These are phyloP conservation scores for Casuarina cunninghamiana DNA, from an alignment of 306 rosid genomes.

Conservation along the genomic window DNA sequence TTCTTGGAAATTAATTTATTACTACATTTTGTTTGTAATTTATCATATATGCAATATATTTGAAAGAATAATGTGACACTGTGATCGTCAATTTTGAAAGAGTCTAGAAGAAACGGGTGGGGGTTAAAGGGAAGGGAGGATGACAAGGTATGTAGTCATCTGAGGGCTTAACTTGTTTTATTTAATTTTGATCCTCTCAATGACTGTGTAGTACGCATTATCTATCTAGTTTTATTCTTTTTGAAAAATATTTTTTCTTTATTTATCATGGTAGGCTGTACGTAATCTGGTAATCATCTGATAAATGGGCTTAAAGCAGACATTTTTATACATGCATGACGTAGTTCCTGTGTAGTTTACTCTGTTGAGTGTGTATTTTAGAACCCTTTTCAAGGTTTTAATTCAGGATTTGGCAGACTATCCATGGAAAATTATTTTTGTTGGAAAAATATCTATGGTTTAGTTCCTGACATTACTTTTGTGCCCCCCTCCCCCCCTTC, in stretches of 20 bases:
- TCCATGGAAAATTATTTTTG: neutral
- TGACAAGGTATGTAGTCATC: neutral
- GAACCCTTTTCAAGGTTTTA: neutral
- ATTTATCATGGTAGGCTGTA: neutral
- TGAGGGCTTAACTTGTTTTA: constrained; percentile 4
- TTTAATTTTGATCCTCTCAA: neutral
- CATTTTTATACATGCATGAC: neutral
- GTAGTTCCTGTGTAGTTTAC: neutral
- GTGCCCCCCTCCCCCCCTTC: neutral
- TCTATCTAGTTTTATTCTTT: neutral
- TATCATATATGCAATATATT: neutral
- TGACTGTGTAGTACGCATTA: neutral
- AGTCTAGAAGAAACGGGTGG: neutral
- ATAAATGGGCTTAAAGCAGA: neutral
- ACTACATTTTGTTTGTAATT: neutral
- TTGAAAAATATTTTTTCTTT: neutral
- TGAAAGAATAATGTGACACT: no score
- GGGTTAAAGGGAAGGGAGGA: neutral
- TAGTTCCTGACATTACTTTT: neutral
- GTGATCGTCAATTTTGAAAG: neutral
- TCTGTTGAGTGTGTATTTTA: neutral
- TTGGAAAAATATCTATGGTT: neutral
- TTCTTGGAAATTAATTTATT: neutral
- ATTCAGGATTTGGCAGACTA: neutral
- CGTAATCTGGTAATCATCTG: no score